Evolutionary conservation across 1,139 yeast species (phyloP).

Genomic region (Candida dubliniensis): DNA sequence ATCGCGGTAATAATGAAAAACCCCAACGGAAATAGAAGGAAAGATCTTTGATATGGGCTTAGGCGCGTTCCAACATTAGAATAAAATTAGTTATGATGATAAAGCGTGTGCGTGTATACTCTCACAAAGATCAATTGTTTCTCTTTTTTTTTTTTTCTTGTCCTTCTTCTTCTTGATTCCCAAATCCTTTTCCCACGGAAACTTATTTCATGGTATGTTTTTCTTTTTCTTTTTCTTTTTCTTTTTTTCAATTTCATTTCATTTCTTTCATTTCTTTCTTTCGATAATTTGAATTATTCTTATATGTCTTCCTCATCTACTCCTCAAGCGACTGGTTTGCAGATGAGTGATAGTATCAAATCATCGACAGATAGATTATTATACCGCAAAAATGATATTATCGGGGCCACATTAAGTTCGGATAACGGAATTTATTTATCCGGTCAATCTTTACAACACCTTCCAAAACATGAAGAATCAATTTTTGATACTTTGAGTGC

Average conservation of each 20-base stretch:
- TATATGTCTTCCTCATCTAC: not conserved
- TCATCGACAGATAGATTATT: constrained; percentile 16
- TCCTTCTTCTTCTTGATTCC: too few species aligned
- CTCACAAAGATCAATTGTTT: too few species aligned
- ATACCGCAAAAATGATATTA: constrained; percentile 10
- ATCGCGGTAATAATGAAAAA: too few species aligned
- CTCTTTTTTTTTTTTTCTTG: too few species aligned
- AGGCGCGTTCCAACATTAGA: too few species aligned
- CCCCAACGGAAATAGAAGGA: too few species aligned
- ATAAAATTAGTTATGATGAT: too few species aligned
- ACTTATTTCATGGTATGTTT: not conserved
- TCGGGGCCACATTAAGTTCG: constrained; percentile 9
- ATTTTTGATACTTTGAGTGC: not conserved
- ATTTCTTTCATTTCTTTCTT: constrained; percentile 11
- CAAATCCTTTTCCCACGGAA: not conserved
- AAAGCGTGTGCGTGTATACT: too few species aligned
- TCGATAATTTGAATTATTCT: not conserved
- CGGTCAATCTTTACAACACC: constrained; percentile 11
- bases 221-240: not conserved
- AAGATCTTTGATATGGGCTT: too few species aligned
- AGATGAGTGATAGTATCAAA: not conserved
- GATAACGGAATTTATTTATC: constrained; percentile 14
- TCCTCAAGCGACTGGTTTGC: not conserved
- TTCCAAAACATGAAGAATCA: constrained; percentile 1
- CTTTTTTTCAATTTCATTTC: constrained; percentile 4